Base-by-base conservation (phyloP, 1,284 basidiomycete genomes). In the Bondarzewia mesenterica region DNA sequence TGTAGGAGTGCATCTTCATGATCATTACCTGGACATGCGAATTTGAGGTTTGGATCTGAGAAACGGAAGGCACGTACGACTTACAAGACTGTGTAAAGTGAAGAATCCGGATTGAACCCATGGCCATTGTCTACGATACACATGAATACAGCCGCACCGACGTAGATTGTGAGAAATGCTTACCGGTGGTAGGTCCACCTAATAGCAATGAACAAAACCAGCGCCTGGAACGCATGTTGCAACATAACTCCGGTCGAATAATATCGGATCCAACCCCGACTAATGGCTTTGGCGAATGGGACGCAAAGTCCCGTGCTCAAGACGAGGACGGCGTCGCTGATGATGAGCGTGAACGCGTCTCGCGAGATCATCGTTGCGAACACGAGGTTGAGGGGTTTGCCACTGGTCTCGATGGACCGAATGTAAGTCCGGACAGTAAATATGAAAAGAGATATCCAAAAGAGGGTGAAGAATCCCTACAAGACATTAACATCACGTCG, bases 71-170 rank as follows among this genome's bases (percentile, higher is more conserved):
- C 1, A n/a, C 5, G 23, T 25, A 20, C 42, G 4, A 62, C 76
- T 50, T 54, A 83, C 84, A 7, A 96, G 69, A 12, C 86, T 82
- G 64, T 94, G 95, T n/a, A 98, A 69, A 0, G 93, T 94, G 46
- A 98, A 74, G 68, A 93, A 98, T 7, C 94, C 94, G 0, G 92
- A 92, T 65, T 99, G 95, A 1, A 98, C 94, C 94, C 95, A 97
- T 35, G 92, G 93, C 94, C 93, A 98, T 57, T 93, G 78, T 47
- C 90, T 85, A 27, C 10, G 8, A 55, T 12, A 27, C 48, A 26
- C 36, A 25, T 48, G 37, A 40, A 8, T 26, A 15, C 42, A 51
- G 15, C 5, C 14, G 12, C 29, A 42, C 38, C 39, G 18, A 14
- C 15, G 10, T 10, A 22, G n/a, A 16, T 36, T 12, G 18, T 20